phyloP scores from a whole-genome alignment of 2,329 filamentous ascomycete genomes.

The Alternaria sp. region DNA sequence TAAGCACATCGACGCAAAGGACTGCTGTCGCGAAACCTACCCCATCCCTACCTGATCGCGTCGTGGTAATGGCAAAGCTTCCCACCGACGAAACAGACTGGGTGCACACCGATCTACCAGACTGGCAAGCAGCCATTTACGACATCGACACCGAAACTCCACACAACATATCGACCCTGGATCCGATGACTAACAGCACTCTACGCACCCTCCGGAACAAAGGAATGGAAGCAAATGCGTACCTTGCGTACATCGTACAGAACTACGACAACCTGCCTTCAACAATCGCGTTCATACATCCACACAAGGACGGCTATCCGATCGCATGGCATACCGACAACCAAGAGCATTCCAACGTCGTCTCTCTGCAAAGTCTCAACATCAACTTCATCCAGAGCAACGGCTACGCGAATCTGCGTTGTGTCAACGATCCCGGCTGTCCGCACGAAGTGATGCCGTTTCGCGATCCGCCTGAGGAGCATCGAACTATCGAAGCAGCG shows the following conservation, averaged over 20 bases:
- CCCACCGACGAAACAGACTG: constrained; percentile 27
- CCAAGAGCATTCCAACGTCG: constrained; percentile 13
- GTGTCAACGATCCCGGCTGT: constrained; percentile 48
- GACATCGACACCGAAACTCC: constrained; percentile 26
- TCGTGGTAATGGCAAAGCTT: constrained; percentile 27
- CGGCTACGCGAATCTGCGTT: constrained; percentile 52
- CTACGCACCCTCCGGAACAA: constrained; percentile 26
- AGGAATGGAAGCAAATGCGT: constrained; percentile 31
- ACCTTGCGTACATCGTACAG: constrained; percentile 33
- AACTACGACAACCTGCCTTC: constrained; percentile 29
- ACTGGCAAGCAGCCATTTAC: constrained; percentile 54
- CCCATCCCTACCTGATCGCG: constrained; percentile 16
- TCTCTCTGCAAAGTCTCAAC: constrained; percentile 30
- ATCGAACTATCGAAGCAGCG: constrained; percentile 16
- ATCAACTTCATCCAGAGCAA: constrained; percentile 47
- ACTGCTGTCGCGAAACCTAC: constrained; percentile 11
- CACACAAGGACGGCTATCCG: constrained; percentile 20
- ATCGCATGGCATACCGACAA: constrained; percentile 15
- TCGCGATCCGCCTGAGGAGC: constrained; percentile 24
- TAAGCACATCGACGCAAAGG: constrained; percentile 8
- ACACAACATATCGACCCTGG: constrained; percentile 17
- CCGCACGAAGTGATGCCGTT: constrained; percentile 48
- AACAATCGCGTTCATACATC: constrained; percentile 27
- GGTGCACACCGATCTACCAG: constrained; percentile 24
- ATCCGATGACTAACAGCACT: constrained; percentile 24